Conservation (phyloP, 192 early-diverging fungal species). For the Umbelopsis vinacea region DNA sequence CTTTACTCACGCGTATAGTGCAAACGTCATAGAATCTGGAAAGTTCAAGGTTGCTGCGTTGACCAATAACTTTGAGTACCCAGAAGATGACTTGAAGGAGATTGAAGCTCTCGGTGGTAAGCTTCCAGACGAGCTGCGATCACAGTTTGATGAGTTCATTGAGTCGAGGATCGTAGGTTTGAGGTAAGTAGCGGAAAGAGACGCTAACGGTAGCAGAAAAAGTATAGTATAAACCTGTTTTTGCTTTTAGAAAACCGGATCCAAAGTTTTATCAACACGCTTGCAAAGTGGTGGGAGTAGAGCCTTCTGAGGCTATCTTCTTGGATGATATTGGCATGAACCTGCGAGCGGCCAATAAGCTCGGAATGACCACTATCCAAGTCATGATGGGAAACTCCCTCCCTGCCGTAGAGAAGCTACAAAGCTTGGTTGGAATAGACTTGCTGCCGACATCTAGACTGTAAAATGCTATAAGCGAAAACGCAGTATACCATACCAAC, state of each 20-base stretch:
- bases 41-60: conserved; percentile 73
- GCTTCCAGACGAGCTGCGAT: conserved; percentile 44
- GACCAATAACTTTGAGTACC: conserved; percentile 80
- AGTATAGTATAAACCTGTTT: neutral
- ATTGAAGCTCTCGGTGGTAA: conserved; percentile 37
- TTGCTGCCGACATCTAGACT: neutral
- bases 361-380: conserved; percentile 74
- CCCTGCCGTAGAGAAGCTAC: conserved; percentile 10
- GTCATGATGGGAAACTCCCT: conserved; percentile 18
- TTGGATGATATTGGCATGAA: conserved; percentile 88
- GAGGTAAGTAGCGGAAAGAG: conserved; percentile 28
- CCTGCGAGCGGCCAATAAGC: conserved; percentile 65
- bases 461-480: neutral
- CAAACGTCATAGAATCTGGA: conserved; percentile 40
- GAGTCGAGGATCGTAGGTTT: conserved; percentile 78
- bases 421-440: conserved; percentile 9
- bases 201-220: neutral
- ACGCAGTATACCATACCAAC: neutral
- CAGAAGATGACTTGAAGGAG: conserved; percentile 43
- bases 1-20: neutral
- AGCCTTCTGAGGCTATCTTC: conserved; percentile 73
- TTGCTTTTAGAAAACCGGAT: conserved; percentile 75
- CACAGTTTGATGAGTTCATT: conserved; percentile 74
- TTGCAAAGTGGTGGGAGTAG: conserved; percentile 70
- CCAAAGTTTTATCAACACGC: conserved; percentile 71